Evolutionary conservation across 768 basidiomycete species (phyloP).

Genomic region (Tylopilus sp.): DNA sequence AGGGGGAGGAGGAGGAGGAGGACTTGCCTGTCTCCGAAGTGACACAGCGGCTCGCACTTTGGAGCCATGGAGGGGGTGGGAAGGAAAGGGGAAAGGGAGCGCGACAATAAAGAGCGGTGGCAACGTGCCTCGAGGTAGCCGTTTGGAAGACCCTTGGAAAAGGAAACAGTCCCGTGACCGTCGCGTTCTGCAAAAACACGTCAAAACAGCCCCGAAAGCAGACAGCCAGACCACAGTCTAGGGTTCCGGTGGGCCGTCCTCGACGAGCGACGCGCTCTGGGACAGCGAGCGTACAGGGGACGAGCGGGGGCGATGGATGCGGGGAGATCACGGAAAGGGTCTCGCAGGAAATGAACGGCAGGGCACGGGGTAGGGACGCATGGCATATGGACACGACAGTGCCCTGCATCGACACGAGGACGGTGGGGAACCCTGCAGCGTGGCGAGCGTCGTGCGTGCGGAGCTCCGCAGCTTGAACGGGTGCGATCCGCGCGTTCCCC

Average conservation of each 20-base stretch:
- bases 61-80: constrained; percentile 32
- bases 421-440: background rate
- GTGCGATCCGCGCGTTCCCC: background rate
- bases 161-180: constrained; percentile 37
- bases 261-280: background rate
- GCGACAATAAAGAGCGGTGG: constrained; percentile 24
- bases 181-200: constrained; percentile 30
- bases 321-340: background rate
- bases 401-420: no score
- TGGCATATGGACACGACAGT: no score
- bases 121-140: constrained; percentile 30
- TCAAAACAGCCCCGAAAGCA: constrained; percentile 17
- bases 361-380: constrained; percentile 18
- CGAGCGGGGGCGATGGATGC: background rate
- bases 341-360: background rate
- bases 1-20: constrained; percentile 6
- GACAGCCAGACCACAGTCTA: constrained; percentile 16
- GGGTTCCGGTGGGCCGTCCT: constrained; percentile 21
- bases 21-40: constrained; percentile 71
- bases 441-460: background rate
- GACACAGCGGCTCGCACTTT: constrained; percentile 73
- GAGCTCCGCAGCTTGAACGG: constrained; percentile 1
- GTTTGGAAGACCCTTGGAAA: constrained; percentile 28
- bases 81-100: constrained; percentile 13
- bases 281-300: background rate